A percentile compares a stretch with the other conserved stretches of the same genome.
phyloP scores from a whole-genome alignment of 2,329 filamentous ascomycete species.

The Xylariaceae sp. region DNA sequence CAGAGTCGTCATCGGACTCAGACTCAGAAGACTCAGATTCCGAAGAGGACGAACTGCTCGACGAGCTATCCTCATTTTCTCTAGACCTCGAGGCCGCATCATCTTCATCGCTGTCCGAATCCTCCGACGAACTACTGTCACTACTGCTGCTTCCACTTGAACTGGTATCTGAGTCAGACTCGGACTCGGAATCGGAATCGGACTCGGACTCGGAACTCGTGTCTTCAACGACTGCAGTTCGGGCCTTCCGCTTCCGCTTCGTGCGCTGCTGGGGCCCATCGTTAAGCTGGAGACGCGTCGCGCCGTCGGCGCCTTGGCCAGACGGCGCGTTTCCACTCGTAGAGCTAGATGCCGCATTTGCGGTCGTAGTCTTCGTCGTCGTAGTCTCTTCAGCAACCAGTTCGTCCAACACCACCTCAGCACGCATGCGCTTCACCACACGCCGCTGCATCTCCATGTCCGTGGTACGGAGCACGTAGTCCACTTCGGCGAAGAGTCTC shows the following conservation, averaged over 20 bases:
- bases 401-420: slow-evolving; percentile 52
- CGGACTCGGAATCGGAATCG: slow-evolving; percentile 35
- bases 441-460: slow-evolving; percentile 50
- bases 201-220: slow-evolving; percentile 33
- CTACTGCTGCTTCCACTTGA: slow-evolving; percentile 25
- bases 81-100: background rate
- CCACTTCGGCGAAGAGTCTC: slow-evolving; percentile 46
- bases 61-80: slow-evolving; percentile 29
- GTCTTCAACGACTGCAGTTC: slow-evolving; percentile 43
- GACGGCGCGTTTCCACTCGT: slow-evolving; percentile 21
- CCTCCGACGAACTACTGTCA: slow-evolving; percentile 23
- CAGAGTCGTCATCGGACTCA: slow-evolving; percentile 30
- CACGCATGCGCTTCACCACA: slow-evolving; percentile 58
- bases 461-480: slow-evolving; percentile 45
- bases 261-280: slow-evolving; percentile 40
- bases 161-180: slow-evolving; percentile 34
- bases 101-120: slow-evolving; percentile 21
- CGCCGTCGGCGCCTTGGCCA: slow-evolving; percentile 25
- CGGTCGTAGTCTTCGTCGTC: slow-evolving; percentile 23
- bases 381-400: slow-evolving; percentile 34
- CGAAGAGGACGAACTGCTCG: slow-evolving; percentile 38
- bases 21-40: slow-evolving; percentile 29
- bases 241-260: slow-evolving; percentile 49
- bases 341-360: slow-evolving; percentile 19
- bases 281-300: slow-evolving; percentile 40